These are phyloP conservation scores for Fusarium tanahbumbuense DNA, from an alignment of 2,329 filamentous ascomycete genomes.

Conservation along the genomic window DNA sequence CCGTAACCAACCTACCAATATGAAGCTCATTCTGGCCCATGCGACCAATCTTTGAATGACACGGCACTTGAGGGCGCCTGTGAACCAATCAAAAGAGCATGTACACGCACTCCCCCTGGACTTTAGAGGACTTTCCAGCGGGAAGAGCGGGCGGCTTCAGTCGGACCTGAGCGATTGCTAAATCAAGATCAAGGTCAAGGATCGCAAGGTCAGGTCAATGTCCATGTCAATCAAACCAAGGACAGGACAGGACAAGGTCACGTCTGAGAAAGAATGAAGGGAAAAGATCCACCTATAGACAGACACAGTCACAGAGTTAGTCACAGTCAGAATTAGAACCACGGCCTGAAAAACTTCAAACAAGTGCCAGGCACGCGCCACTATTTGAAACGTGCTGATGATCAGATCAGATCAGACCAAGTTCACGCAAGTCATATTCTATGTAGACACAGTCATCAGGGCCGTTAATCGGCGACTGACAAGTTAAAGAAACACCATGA, in stretches of 20 bases:
- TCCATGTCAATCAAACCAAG: not conserved
- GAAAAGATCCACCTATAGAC: slow-evolving; percentile 17
- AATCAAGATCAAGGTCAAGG: slow-evolving; percentile 22
- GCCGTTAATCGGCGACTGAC: not conserved
- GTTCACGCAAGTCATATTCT: not conserved
- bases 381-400: slow-evolving; percentile 39
- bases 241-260: slow-evolving; percentile 5
- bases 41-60: slow-evolving; percentile 41
- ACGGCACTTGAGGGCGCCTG: slow-evolving; percentile 33
- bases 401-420: slow-evolving; percentile 18
- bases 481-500: not conserved
- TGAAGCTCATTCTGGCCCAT: slow-evolving; percentile 27
- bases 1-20: not conserved
- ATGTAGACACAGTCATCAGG: not conserved
- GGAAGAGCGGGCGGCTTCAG: slow-evolving; percentile 33
- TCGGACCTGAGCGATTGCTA: slow-evolving; percentile 38
- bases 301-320: not conserved
- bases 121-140: not conserved
- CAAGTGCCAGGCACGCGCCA: slow-evolving; percentile 23
- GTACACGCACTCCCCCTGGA: slow-evolving; percentile 16
- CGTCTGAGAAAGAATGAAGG: slow-evolving; percentile 9
- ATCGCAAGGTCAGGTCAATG: not conserved
- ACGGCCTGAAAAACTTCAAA: slow-evolving; percentile 9
- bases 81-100: slow-evolving; percentile 40
- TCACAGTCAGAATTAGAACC: slow-evolving; percentile 4